phyloP scores from a whole-genome alignment of 2,329 filamentous ascomycete genomes.

The Ophiobolus disseminans region DNA sequence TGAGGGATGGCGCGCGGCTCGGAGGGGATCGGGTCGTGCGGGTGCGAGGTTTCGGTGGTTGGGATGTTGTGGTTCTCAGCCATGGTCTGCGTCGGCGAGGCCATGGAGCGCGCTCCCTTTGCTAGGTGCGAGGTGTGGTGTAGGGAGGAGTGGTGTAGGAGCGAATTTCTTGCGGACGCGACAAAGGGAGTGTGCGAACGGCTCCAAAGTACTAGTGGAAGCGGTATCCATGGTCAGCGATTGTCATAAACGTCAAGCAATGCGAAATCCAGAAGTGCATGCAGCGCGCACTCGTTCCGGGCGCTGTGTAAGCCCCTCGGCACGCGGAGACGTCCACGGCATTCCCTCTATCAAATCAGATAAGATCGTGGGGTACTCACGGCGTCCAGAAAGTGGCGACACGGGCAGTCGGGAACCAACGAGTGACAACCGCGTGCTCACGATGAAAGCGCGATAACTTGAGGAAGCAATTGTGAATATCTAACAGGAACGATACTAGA shows the following conservation, averaged over 20 bases:
- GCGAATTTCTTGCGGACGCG: constrained; percentile 6
- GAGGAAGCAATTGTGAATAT: no score
- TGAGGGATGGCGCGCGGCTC: constrained; percentile 49
- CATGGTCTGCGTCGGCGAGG: constrained; percentile 29
- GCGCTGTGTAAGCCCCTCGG: constrained; percentile 10
- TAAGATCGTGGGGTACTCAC: constrained; percentile 22
- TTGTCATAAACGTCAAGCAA: constrained; percentile 3
- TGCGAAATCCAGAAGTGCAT: constrained; percentile 1
- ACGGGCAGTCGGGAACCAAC: constrained; percentile 10
- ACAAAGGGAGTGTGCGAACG: constrained; percentile 12
- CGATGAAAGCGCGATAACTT: no score
- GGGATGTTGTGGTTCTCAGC: constrained; percentile 47
- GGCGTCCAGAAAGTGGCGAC: constrained; percentile 1
- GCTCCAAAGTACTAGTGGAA: no score
- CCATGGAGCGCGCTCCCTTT: constrained; percentile 34
- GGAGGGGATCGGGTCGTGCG: constrained; percentile 54
- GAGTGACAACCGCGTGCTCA: constrained; percentile 19
- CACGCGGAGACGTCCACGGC: constrained; percentile 13
- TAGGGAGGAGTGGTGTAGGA: constrained; percentile 11
- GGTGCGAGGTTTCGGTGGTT: constrained; percentile 53
- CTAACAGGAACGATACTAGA: no score
- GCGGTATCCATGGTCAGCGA: constrained; percentile 18
- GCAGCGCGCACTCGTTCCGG: not conserved
- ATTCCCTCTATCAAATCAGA: constrained; percentile 8
- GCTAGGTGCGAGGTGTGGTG: no score